Evolutionary conservation across 2,329 filamentous ascomycete species (phyloP).

Genomic region (Akanthomyces lecanii): DNA sequence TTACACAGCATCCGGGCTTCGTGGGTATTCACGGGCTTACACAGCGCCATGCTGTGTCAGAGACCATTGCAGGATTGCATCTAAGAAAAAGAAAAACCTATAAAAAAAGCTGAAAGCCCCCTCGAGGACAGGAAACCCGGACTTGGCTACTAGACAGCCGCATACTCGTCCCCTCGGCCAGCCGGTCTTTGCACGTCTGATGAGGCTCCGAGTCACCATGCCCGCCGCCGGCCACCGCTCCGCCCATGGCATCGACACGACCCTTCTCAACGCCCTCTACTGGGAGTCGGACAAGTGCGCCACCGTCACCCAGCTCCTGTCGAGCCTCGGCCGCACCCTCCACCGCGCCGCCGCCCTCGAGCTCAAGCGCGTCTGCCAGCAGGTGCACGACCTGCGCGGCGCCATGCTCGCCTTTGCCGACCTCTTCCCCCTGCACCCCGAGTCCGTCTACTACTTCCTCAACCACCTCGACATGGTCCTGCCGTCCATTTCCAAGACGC

Average conservation of each 20-base stretch:
- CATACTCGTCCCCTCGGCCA: neutral
- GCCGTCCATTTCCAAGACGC: slow-evolving; percentile 1
- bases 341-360: neutral
- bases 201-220: slow-evolving; percentile 10
- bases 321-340: neutral
- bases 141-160: neutral
- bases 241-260: slow-evolving; percentile 5
- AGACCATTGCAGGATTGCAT: neutral
- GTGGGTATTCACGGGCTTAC: neutral
- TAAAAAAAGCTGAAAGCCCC: neutral
- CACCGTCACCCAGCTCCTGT: neutral
- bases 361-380: neutral
- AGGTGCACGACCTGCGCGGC: neutral
- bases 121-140: neutral
- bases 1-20: too few species aligned
- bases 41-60: slow-evolving; percentile 5
- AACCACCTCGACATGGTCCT: slow-evolving; percentile 13
- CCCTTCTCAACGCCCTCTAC: slow-evolving; percentile 7
- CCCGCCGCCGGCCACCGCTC: neutral
- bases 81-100: neutral
- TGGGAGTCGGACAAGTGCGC: slow-evolving; percentile 11
- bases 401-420: slow-evolving; percentile 14
- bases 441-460: neutral
- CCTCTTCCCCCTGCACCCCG: slow-evolving; percentile 8
- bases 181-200: neutral